Base-by-base conservation (phyloP, 768 basidiomycete species). In the Podaxis mareebaensis region DNA sequence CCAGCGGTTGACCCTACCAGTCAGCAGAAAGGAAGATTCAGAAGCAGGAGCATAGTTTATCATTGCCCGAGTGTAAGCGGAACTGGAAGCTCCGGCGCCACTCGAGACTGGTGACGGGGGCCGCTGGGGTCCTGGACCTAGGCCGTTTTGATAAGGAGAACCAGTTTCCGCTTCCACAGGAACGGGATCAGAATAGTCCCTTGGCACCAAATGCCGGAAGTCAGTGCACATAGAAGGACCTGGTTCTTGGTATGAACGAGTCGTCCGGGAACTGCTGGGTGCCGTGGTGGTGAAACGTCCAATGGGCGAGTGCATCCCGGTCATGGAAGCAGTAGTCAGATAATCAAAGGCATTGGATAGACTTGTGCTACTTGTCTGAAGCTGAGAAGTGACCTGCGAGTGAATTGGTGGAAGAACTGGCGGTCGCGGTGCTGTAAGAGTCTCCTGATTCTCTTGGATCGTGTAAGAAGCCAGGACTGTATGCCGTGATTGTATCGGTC, bases 191-290 rank as follows among this genome's bases (percentile, higher is more conserved):
- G 57, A 44, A 26, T 4, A 42, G 30, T 61, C 44, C 3, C 40
- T 24, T 36, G 53, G 33, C 22, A 57, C 40, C 13, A 51, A 53
- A 48, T 65, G 26, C 28, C 54, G 30, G 24, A 61, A 65, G 10
- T 52, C 38, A 2, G 60, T 33, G 36, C 59, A 53, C 58, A 65
- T 46, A 53, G 67, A 63, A 3, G 63, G 65, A 26, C 61, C 28
- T 6, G 2, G 7, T 62, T 33, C 36, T 26, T 26, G 53, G 20
- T 40, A 15, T 10, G 46, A 6, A 39, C 26, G 4, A 30, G n/a
- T 22, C 33, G 22, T 11, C 17, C n/a, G 55, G 1, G 36, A 5
- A 12, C 28, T 6, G 3, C 30, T 40, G 6, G 13, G 17, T 22
- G 15, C 3, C 2, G 38, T 8, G 15, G 6, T 36, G 10, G 48